Evolutionary conservation across 139 green algal genomes (phyloP).

Genomic region (Chlamydomonas sp.): DNA sequence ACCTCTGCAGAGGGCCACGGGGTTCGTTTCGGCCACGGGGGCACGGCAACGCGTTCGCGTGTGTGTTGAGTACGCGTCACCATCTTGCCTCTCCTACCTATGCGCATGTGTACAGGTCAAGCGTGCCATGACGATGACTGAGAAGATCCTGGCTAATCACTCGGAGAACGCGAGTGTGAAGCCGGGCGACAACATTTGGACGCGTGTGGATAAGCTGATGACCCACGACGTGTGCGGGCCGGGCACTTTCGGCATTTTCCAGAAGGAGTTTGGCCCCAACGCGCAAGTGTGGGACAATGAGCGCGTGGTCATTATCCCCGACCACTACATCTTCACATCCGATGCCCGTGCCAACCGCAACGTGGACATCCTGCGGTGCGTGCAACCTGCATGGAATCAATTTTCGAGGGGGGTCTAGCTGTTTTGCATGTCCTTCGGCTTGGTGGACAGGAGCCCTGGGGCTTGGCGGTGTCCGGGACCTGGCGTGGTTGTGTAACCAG

Average conservation of each 20-base stretch:
- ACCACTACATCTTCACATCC: constrained; percentile 98
- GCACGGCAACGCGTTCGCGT: not conserved
- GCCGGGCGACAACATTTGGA: constrained; percentile 96
- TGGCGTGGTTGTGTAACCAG: too few relatives aligned
- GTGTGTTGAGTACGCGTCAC: not conserved
- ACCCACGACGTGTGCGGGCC: constrained; percentile 97
- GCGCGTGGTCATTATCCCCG: constrained; percentile 93
- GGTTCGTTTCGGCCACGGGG: too few relatives aligned
- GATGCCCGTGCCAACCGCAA: constrained; percentile 95
- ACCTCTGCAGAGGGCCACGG: too few relatives aligned
- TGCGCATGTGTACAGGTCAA: constrained; percentile 76
- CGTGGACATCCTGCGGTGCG: constrained; percentile 90
- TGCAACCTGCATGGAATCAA: not conserved
- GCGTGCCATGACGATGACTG: constrained; percentile 92
- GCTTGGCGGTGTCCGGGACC: too few relatives aligned
- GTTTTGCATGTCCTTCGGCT: too few relatives aligned
- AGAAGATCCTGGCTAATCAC: constrained; percentile 94
- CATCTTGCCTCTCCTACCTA: too few relatives aligned
- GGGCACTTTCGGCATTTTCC: constrained; percentile 95
- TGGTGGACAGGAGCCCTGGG: too few relatives aligned
- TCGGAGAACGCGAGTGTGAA: constrained; percentile 71
- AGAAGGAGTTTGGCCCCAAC: constrained; percentile 94
- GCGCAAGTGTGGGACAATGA: constrained; percentile 94
- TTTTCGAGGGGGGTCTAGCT: too few relatives aligned
- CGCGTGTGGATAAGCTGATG: constrained; percentile 92